Evolutionary conservation across 345 rosid genomes (phyloP).

Genomic region (Geranium brycei): DNA sequence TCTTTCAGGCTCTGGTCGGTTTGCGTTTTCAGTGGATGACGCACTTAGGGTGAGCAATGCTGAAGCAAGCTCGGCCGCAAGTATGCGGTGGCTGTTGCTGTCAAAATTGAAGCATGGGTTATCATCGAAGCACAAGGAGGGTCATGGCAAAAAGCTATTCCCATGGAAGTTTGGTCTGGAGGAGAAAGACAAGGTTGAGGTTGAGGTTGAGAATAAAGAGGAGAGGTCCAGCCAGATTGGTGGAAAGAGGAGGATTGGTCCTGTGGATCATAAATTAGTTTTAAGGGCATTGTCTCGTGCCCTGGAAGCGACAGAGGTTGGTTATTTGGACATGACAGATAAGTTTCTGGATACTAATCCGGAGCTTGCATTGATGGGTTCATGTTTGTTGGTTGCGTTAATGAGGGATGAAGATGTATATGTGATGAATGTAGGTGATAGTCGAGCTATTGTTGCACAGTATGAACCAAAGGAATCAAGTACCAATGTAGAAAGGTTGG

Average conservation of each 20-base stretch:
- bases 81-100: slow-evolving; percentile 68
- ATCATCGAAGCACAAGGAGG: slow-evolving; percentile 49
- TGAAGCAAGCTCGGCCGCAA: slow-evolving; percentile 48
- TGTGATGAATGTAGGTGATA: slow-evolving; percentile 96
- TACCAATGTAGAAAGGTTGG: slow-evolving; percentile 17
- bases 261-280: slow-evolving; percentile 63
- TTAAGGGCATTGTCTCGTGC: slow-evolving; percentile 76
- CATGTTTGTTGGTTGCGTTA: slow-evolving; percentile 75
- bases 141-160: slow-evolving; percentile 44
- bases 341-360: slow-evolving; percentile 79
- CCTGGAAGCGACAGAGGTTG: slow-evolving; percentile 63
- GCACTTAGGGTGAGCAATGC: slow-evolving; percentile 55
- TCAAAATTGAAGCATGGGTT: slow-evolving; percentile 85
- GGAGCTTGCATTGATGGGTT: slow-evolving; percentile 96
- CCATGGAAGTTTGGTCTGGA: slow-evolving; percentile 74
- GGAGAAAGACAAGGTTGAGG: slow-evolving; percentile 31
- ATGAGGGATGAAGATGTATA: slow-evolving; percentile 97
- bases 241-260: slow-evolving; percentile 62
- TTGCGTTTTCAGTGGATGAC: slow-evolving; percentile 85
- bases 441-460: slow-evolving; percentile 91
- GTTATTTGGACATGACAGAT: slow-evolving; percentile 84
- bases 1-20: slow-evolving; percentile 88
- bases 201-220: slow-evolving; percentile 39
- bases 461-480: slow-evolving; percentile 38
- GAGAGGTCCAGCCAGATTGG: slow-evolving; percentile 38